phyloP scores from a whole-genome alignment of 208 protist species.

The Trypanosoma platydactyli region DNA sequence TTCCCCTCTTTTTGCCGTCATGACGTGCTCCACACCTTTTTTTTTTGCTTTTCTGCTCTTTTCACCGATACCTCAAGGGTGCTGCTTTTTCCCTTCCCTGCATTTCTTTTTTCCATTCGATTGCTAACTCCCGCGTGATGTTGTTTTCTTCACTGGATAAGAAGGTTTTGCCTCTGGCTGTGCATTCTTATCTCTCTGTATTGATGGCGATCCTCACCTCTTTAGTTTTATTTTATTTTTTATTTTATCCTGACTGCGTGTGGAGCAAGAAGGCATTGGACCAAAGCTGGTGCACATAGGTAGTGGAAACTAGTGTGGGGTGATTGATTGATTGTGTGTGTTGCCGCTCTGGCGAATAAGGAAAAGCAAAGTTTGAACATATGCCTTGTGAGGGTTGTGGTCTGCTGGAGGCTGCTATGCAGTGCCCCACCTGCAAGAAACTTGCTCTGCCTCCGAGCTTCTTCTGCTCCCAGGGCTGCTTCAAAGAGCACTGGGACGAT shows the following conservation, averaged over 20 bases:
- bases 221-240: slow-evolving; percentile 23
- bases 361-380: too few species aligned
- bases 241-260: too few species aligned
- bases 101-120: too few species aligned
- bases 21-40: slow-evolving; percentile 12
- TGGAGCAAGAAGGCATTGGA: too few species aligned
- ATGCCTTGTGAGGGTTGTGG: slow-evolving; percentile 90
- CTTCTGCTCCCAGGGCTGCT: slow-evolving; percentile 89
- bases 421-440: slow-evolving; percentile 92
- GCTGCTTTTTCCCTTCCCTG: too few species aligned
- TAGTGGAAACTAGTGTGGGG: too few species aligned
- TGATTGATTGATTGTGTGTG: too few species aligned
- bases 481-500: slow-evolving; percentile 82
- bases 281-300: too few species aligned
- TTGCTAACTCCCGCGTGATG: too few species aligned
- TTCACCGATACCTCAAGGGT: background rate
- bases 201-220: slow-evolving; percentile 1
- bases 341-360: too few species aligned
- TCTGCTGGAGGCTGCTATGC: slow-evolving; percentile 60
- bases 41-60: slow-evolving; percentile 15
- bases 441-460: slow-evolving; percentile 85
- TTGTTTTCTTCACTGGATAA: too few species aligned
- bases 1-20: background rate
- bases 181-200: background rate
- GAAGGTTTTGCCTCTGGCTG: too few species aligned